Evolutionary conservation across 2,329 filamentous ascomycete species (phyloP).

Genomic region (Beauveria pseudobassiana): DNA sequence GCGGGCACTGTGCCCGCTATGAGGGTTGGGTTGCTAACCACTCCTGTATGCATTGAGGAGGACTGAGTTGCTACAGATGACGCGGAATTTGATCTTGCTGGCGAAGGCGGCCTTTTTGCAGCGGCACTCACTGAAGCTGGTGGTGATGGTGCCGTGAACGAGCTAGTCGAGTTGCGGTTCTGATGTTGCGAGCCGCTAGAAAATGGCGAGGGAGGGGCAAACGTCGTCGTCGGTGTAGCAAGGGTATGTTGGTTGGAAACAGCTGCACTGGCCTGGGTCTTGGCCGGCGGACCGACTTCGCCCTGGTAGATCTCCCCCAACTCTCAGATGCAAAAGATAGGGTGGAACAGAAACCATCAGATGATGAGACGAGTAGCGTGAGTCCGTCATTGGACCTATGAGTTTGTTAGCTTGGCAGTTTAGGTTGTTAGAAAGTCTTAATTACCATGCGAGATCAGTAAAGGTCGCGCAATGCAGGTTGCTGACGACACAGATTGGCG

Average conservation of each 20-base stretch:
- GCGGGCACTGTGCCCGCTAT: constrained; percentile 70
- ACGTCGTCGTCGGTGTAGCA: constrained; percentile 60
- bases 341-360: constrained; percentile 93
- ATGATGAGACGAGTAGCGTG: constrained; percentile 84
- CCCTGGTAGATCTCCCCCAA: constrained; percentile 75
- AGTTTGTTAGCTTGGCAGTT: constrained; percentile 22
- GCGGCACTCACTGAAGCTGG: constrained; percentile 48
- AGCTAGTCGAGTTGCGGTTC: constrained; percentile 50
- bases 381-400: constrained; percentile 42
- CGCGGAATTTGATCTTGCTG: constrained; percentile 76
- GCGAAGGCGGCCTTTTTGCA: constrained; percentile 64
- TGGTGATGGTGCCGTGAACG: constrained; percentile 51
- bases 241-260: constrained; percentile 57
- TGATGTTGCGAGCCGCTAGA: constrained; percentile 41
- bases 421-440: constrained; percentile 8
- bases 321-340: constrained; percentile 76
- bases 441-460: constrained; percentile 90
- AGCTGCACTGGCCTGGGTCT: constrained; percentile 29
- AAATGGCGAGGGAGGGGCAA: constrained; percentile 55
- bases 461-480: constrained; percentile 97
- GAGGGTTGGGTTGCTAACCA: constrained; percentile 71
- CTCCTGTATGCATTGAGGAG: constrained; percentile 38
- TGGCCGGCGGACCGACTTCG: constrained; percentile 45
- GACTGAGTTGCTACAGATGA: constrained; percentile 69
- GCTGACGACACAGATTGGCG: constrained; percentile 87